phyloP scores from a whole-genome alignment of 306 rosid genomes.

The Trifolium subterraneum region DNA sequence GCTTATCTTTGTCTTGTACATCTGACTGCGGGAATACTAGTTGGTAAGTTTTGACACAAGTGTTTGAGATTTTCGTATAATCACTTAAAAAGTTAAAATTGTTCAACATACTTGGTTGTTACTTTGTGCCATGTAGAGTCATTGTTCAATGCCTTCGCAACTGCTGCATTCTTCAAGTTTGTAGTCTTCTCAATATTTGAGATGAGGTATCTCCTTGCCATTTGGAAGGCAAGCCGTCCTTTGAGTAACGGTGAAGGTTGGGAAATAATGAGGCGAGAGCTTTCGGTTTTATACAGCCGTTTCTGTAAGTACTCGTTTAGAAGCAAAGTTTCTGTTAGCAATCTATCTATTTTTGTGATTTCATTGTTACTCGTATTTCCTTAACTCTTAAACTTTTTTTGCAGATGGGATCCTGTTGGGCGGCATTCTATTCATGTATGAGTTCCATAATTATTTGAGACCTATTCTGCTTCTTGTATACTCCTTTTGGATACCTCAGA shows the following conservation, averaged over 20 bases:
- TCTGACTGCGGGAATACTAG: slow-evolving; percentile 95
- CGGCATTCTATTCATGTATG: slow-evolving; percentile 95
- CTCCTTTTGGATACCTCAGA: slow-evolving; percentile 98
- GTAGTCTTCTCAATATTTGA: slow-evolving; percentile 97
- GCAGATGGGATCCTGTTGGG: slow-evolving; percentile 99
- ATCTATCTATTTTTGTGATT: slow-evolving; percentile 21
- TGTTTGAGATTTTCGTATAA: slow-evolving; percentile 7
- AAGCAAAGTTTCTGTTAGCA: slow-evolving; percentile 17
- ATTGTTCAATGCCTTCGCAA: slow-evolving; percentile 95
- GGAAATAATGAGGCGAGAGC: slow-evolving; percentile 99
- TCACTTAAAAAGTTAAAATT: background rate
- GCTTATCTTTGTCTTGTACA: slow-evolving; percentile 97
- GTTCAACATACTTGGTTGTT: background rate
- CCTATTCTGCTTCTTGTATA: slow-evolving; percentile 84
- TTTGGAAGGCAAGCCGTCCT: slow-evolving; percentile 99
- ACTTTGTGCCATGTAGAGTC: slow-evolving; percentile 70
- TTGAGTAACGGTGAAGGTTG: slow-evolving; percentile 92
- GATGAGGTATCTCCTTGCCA: slow-evolving; percentile 99
- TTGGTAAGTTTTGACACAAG: slow-evolving; percentile 61
- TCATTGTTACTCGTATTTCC: slow-evolving; percentile 2
- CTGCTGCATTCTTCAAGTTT: slow-evolving; percentile 98
- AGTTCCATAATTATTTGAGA: slow-evolving; percentile 81
- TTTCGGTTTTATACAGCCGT: slow-evolving; percentile 93
- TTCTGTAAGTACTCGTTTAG: slow-evolving; percentile 73
- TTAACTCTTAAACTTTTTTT: slow-evolving; percentile 35